These are phyloP conservation scores for Russula olivacea DNA, from an alignment of 768 basidiomycete species.

Conservation along the genomic window DNA sequence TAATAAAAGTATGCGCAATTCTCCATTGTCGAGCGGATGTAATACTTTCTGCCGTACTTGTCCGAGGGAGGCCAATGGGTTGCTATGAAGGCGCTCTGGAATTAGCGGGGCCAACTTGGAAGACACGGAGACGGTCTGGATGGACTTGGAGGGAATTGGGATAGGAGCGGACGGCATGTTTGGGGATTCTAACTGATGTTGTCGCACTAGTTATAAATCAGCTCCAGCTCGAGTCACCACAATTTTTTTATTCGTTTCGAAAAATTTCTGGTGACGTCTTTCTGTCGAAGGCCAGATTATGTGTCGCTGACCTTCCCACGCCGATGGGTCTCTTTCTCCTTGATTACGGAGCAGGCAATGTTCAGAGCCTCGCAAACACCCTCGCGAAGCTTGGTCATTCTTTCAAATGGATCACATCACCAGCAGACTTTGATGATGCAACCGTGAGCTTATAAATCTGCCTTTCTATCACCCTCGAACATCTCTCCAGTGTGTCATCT, in stretches of 20 bases:
- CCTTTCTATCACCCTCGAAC: neutral
- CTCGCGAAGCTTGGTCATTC: conserved; percentile 75
- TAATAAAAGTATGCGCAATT: conserved; percentile 74
- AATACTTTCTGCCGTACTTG: conserved; percentile 57
- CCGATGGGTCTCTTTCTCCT: conserved; percentile 73
- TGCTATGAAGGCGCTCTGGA: conserved; percentile 28
- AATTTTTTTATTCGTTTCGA: neutral
- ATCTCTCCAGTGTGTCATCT: conserved; percentile 74
- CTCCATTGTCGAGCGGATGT: conserved; percentile 77
- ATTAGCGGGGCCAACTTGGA: conserved; percentile 42
- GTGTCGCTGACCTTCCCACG: conserved; percentile 9
- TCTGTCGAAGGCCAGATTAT: neutral
- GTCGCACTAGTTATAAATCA: neutral
- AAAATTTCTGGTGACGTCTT: neutral
- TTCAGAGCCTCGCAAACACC: conserved; percentile 90
- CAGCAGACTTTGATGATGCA: conserved; percentile 79
- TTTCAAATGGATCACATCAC: conserved; percentile 82
- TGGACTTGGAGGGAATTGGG: conserved; percentile 35
- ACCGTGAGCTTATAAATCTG: conserved; percentile 55
- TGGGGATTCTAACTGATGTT: neutral
- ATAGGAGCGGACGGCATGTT: conserved; percentile 45
- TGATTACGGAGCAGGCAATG: conserved; percentile 96
- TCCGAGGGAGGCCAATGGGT: conserved; percentile 23
- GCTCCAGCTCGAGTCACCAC: too few species aligned
- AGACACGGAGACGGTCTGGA: conserved; percentile 46